These are phyloP conservation scores for Quercus engelmannii DNA, from an alignment of 306 rosid genomes.

Conservation along the genomic window DNA sequence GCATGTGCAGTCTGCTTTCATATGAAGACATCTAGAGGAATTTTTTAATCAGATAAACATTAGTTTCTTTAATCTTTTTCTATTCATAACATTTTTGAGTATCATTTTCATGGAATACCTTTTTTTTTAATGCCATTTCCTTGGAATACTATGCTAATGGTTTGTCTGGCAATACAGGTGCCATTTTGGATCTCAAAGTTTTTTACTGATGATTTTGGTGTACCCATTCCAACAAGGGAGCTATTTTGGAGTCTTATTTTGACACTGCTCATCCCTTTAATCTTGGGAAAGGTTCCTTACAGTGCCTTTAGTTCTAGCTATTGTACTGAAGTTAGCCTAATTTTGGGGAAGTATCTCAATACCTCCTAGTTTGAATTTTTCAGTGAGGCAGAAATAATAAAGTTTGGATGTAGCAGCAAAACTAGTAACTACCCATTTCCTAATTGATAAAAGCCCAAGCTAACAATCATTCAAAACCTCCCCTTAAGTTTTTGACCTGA, in stretches of 20 bases:
- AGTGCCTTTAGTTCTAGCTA: background rate
- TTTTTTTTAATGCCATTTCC: background rate
- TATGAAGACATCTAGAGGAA: background rate
- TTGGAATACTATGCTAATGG: background rate
- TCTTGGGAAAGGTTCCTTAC: constrained; percentile 2
- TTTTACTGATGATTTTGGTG: background rate
- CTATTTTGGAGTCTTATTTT: constrained; percentile 1
- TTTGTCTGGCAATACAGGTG: background rate
- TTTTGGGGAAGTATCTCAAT: background rate
- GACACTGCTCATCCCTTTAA: background rate
- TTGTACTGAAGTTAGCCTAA: background rate
- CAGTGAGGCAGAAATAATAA: background rate
- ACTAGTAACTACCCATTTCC: background rate
- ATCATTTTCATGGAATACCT: background rate
- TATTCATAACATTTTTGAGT: background rate
- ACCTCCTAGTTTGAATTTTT: background rate
- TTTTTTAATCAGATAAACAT: background rate
- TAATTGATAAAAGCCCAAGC: background rate
- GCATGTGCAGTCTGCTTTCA: background rate
- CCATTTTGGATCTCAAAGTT: constrained; percentile 3
- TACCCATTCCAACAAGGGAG: constrained; percentile 6
- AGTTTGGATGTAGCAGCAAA: background rate
- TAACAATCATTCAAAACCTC: background rate
- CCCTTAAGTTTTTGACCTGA: background rate
- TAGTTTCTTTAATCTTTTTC: background rate